Evolutionary conservation across 768 basidiomycete species (phyloP), one percentile per base, ranked within the genome.

Genomic region (Tylopilus vinaceipallidus): DNA sequence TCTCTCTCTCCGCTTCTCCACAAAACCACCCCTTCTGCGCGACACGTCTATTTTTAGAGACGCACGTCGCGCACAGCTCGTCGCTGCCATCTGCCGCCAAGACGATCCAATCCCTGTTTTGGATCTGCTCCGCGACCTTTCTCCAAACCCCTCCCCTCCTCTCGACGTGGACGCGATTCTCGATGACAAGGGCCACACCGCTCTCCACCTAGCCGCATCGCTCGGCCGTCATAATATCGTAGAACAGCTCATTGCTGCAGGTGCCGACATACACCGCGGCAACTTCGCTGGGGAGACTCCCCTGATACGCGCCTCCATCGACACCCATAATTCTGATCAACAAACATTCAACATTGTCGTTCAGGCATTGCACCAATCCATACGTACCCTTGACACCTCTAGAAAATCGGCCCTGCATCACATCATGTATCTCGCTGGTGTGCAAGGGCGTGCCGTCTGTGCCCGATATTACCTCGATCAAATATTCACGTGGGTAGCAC

Each of bases 271-370:
- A 14, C 82, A 92, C 59, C 81, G 92, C 8, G 97, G 97, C 2
- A 98, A 98, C 70, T 86, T 86, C 63, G 81, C 87, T 5, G 95
- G 97, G 39, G 97, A 99, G 68, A 98, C 95, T 0, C 86, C 97
- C 2, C 80, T 99, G 26, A 91, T 97, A 24, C 87, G 95, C 34
- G 88, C 95, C 6, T 87, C 91, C 50, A 79, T 98, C 50, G 86
- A 95, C 9, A 93, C 91, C 20, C 86, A 93, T 65, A 87, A 86
- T 60, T 86, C 79, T 42, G 93, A 95, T 54, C 77, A 71, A 34
- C 87, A 93, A 59, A 76, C 80, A 5, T 95, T 98, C 69, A 73
- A 77, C 38, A 62, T 70, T 2, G 73, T 95, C 17, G 80, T 93
- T 20, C 67, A 75, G 13, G 70, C 74, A 20, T 76, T 98, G 14